Percentiles rank a stretch among this genome's conserved stretches.
These are phyloP conservation scores for Obba rivulosa DNA, from an alignment of 768 basidiomycete species.

Conservation along the genomic window DNA sequence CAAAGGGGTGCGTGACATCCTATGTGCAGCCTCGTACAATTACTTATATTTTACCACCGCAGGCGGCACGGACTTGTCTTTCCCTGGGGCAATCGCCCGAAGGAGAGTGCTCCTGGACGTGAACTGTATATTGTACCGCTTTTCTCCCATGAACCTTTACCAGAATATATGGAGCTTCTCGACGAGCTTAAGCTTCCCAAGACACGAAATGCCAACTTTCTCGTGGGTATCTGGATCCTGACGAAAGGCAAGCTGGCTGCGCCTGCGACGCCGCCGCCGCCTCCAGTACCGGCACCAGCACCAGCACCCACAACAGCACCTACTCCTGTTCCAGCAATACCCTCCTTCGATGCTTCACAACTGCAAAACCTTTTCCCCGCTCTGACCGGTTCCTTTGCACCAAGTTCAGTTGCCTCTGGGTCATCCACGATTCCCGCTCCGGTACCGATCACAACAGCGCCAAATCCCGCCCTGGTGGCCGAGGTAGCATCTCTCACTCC, in stretches of 20 bases:
- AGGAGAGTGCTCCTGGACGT: constrained; percentile 71
- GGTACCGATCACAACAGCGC: constrained; percentile 20
- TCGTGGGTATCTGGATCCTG: constrained; percentile 84
- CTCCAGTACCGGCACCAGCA: constrained; percentile 21
- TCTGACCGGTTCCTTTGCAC: background rate
- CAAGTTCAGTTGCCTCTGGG: constrained; percentile 1
- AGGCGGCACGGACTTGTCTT: constrained; percentile 86
- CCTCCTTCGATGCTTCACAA: constrained; percentile 8
- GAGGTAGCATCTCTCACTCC: constrained; percentile 72
- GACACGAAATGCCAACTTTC: constrained; percentile 53
- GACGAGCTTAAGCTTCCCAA: constrained; percentile 71
- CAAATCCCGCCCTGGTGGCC: constrained; percentile 44
- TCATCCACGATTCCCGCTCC: constrained; percentile 11
- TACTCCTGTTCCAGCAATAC: constrained; percentile 3
- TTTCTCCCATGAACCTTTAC: constrained; percentile 56
- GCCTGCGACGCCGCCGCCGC: constrained; percentile 18
- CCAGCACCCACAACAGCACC: constrained; percentile 10
- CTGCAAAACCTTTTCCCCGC: constrained; percentile 8
- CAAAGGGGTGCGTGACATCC: constrained; percentile 57
- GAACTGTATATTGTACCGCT: constrained; percentile 87
- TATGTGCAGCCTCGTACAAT: background rate
- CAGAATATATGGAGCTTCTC: constrained; percentile 81
- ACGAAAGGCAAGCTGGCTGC: constrained; percentile 70
- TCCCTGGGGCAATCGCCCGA: constrained; percentile 75
- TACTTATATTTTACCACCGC: constrained; percentile 12